phyloP scores from a whole-genome alignment of 345 rosid species.

The Citrus unshiu region DNA sequence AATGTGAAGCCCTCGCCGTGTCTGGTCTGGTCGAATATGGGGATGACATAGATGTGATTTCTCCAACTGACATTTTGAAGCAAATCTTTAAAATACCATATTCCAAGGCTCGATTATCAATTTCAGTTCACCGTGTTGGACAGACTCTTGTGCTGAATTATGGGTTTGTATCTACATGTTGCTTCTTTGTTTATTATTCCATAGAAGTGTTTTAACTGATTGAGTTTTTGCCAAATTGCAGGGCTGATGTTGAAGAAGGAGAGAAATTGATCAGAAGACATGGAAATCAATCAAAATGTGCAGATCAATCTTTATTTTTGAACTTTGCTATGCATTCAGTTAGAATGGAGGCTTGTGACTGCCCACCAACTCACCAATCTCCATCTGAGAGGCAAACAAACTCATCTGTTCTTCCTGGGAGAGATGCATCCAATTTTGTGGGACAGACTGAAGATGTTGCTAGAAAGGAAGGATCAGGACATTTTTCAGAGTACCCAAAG shows the following conservation, averaged over 20 bases:
- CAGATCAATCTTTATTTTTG: constrained; percentile 77
- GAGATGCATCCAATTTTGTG: constrained; percentile 36
- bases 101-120: constrained; percentile 84
- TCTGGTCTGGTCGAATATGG: constrained; percentile 92
- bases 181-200: constrained; percentile 1
- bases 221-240: constrained; percentile 24
- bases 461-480: constrained; percentile 37
- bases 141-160: constrained; percentile 83
- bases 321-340: constrained; percentile 99
- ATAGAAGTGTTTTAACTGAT: constrained; percentile 5
- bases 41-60: constrained; percentile 92
- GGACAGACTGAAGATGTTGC: constrained; percentile 40
- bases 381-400: constrained; percentile 43
- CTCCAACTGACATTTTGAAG: constrained; percentile 84
- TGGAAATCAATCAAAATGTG: constrained; percentile 70
- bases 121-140: constrained; percentile 90
- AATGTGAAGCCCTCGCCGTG: constrained; percentile 93
- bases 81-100: constrained; percentile 96
- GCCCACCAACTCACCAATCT: constrained; percentile 64
- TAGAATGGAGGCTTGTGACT: constrained; percentile 98
- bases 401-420: constrained; percentile 60
- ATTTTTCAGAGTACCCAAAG: constrained; percentile 42
- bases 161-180: constrained; percentile 49
- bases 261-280: constrained; percentile 81
- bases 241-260: constrained; percentile 94